phyloP scores from a whole-genome alignment of 768 basidiomycete genomes.

The Podaxis sp. region DNA sequence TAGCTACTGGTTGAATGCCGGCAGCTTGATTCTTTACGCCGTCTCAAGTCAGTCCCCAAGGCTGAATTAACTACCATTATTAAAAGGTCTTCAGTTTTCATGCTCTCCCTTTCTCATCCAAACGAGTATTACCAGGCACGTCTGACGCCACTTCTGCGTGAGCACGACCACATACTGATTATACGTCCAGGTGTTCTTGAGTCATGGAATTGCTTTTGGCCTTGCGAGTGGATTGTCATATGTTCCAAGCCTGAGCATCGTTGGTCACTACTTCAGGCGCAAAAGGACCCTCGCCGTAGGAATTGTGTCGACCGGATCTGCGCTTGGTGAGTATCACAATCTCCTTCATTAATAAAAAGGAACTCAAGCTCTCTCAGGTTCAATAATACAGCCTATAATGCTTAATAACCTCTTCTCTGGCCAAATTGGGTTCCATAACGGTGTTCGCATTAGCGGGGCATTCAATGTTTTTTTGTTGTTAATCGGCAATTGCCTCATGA shows the following conservation, averaged over 20 bases:
- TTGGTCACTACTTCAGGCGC: slow-evolving; percentile 49
- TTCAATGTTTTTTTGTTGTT: slow-evolving; percentile 30
- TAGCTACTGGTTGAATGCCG: slow-evolving; percentile 21
- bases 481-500: slow-evolving; percentile 28
- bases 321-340: slow-evolving; percentile 20
- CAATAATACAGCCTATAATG: slow-evolving; percentile 54
- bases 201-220: slow-evolving; percentile 45
- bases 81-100: slow-evolving; percentile 23
- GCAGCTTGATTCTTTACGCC: slow-evolving; percentile 19
- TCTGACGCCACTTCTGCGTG: not conserved
- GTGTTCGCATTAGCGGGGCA: slow-evolving; percentile 33
- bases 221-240: slow-evolving; percentile 45
- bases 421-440: slow-evolving; percentile 33
- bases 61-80: not conserved
- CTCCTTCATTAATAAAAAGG: not conserved
- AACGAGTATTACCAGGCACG: slow-evolving; percentile 32
- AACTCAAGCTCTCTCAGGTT: slow-evolving; percentile 27
- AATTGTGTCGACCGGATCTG: slow-evolving; percentile 32
- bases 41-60: slow-evolving; percentile 20
- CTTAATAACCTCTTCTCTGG: slow-evolving; percentile 43
- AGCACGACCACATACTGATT: not conserved
- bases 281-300: slow-evolving; percentile 48
- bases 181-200: slow-evolving; percentile 41
- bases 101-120: slow-evolving; percentile 28
- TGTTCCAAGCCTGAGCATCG: slow-evolving; percentile 38